Evolutionary conservation across 306 rosid genomes (phyloP), one percentile per base, ranked within the genome.

Genomic region (Pueraria montana): DNA sequence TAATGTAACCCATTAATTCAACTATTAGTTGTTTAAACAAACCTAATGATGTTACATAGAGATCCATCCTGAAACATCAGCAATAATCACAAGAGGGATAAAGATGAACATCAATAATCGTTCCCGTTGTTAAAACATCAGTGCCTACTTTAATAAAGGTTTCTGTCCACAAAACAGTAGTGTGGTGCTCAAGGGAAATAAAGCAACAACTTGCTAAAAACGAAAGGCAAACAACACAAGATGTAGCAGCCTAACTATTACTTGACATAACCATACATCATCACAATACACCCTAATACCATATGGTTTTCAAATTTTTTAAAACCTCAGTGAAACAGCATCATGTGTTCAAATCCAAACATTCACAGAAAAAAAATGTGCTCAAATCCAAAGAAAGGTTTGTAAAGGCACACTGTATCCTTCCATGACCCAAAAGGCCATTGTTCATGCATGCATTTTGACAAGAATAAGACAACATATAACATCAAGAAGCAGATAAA

Each of bases 151-250:
- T 14, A 64, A 65, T 36, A 74, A 74, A n/a, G 12, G 11, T 64
- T 80, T 80, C 49, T 27, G 52, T 9, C 52, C 77, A 53, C 70
- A 63, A 77, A 59, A 77, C 66, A 48, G 40, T 11, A 69, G 82
- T 55, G 78, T 23, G 53, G 84, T 80, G 76, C 72, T 67, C 78
- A 55, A 61, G 40, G 43, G 67, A 55, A 69, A 81, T 13, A 53
- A 77, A 40, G 34, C 68, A 43, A 62, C 43, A 71, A 52, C 11
- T 24, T 67, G 52, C 59, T 64, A 71, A 43, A 84, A 61, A 14
- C 11, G 11, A 59, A 61, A 66, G 56, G 67, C 78, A 83, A 78
- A 63, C 74, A 79, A 75, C 69, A 69, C 23, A 23, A 7, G 68
- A 80, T 45, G 30, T 26, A 73, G 64, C 30, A 86, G 46, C 46